A percentile compares a stretch with the other conserved stretches of the same genome.
Evolutionary conservation across 2,329 filamentous ascomycete species (phyloP).

Genomic region (Epichloe sibirici): DNA sequence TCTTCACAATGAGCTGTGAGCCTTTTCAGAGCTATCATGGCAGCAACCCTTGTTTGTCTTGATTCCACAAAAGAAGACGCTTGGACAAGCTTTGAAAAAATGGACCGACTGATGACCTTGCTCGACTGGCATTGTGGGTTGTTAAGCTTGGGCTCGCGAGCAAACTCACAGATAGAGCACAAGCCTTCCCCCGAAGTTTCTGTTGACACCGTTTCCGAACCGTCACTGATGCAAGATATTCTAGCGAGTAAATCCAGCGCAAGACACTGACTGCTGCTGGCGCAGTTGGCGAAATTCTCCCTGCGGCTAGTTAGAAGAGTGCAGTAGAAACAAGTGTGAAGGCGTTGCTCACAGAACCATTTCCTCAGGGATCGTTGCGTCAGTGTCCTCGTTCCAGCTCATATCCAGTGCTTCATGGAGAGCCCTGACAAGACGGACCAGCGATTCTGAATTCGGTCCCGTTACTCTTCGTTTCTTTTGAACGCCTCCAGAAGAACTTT

Average conservation of each 20-base stretch:
- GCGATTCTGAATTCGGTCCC: conserved; percentile 9
- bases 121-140: conserved; percentile 4
- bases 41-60: conserved; percentile 51
- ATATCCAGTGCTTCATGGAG: conserved; percentile 20
- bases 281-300: conserved; percentile 30
- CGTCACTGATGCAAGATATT: conserved; percentile 22
- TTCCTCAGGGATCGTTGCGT: conserved; percentile 19
- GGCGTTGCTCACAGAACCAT: conserved; percentile 33
- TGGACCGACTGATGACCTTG: conserved; percentile 27
- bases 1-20: conserved; percentile 55
- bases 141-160: background rate
- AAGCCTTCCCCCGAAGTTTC: background rate
- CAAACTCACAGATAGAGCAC: conserved; percentile 17
- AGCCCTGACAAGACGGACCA: conserved; percentile 10
- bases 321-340: background rate
- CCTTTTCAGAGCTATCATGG: conserved; percentile 59
- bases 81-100: conserved; percentile 35
- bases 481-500: conserved; percentile 6
- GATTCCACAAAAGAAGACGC: conserved; percentile 37
- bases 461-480: conserved; percentile 20
- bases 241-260: conserved; percentile 43
- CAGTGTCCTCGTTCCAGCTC: conserved; percentile 5
- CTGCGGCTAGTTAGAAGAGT: conserved; percentile 17
- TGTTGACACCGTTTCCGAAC: background rate
- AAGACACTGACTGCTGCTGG: conserved; percentile 37